These are phyloP conservation scores for Neofusicoccum cordaticola DNA, from an alignment of 2,329 filamentous ascomycete genomes.

Conservation along the genomic window DNA sequence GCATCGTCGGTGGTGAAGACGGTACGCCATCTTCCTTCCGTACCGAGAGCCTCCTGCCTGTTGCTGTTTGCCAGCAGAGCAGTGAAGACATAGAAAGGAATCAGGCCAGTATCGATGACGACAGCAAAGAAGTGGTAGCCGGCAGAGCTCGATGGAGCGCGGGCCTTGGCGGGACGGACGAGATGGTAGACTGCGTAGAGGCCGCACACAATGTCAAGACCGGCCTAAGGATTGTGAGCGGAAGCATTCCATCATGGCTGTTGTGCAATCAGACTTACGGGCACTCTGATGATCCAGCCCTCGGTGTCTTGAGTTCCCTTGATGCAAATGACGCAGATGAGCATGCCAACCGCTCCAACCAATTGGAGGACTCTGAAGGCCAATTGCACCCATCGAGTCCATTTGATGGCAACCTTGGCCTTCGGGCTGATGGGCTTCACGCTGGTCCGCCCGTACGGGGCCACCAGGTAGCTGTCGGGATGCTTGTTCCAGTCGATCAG, in stretches of 20 bases:
- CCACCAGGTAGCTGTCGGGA: slow-evolving; percentile 70
- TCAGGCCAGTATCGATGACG: slow-evolving; percentile 65
- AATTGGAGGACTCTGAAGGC: slow-evolving; percentile 65
- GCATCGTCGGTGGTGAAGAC: slow-evolving; percentile 58
- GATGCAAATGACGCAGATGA: slow-evolving; percentile 76
- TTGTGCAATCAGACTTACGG: slow-evolving; percentile 53
- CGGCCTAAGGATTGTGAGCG: slow-evolving; percentile 55
- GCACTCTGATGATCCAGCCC: slow-evolving; percentile 73
- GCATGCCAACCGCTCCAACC: slow-evolving; percentile 65
- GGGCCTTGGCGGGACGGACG: slow-evolving; percentile 63
- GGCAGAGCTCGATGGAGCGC: slow-evolving; percentile 75
- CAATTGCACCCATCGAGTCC: slow-evolving; percentile 67
- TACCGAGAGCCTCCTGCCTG: slow-evolving; percentile 45
- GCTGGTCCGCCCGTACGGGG: slow-evolving; percentile 60
- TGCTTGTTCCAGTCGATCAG: slow-evolving; percentile 80
- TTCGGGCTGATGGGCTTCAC: slow-evolving; percentile 66
- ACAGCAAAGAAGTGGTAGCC: slow-evolving; percentile 86
- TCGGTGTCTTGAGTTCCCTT: slow-evolving; percentile 62
- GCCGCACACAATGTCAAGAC: slow-evolving; percentile 68
- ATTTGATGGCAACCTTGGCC: slow-evolving; percentile 70
- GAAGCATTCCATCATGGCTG: no score
- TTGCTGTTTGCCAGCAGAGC: slow-evolving; percentile 54
- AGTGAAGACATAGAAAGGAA: slow-evolving; percentile 63
- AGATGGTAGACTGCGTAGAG: slow-evolving; percentile 82
- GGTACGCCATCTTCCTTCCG: slow-evolving; percentile 62